Percentiles rank a stretch among this genome's conserved stretches.
phyloP scores from a whole-genome alignment of 441 rosid genomes.

The Adansonia rubrostipa region DNA sequence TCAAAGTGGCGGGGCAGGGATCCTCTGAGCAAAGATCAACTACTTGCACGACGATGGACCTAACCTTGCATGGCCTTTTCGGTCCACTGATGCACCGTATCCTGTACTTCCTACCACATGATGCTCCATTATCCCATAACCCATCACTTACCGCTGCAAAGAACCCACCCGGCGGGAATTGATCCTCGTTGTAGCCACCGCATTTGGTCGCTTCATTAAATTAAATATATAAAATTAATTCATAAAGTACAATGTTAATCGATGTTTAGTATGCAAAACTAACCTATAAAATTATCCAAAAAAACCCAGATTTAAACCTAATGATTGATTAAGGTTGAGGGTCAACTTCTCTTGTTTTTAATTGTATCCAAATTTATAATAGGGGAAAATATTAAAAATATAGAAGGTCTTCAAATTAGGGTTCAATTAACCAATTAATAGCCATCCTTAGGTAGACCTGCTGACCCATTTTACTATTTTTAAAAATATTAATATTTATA shows the following conservation, averaged over 20 bases:
- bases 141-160: constrained; percentile 54
- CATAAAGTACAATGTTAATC: not conserved
- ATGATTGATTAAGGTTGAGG: not conserved
- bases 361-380: not conserved
- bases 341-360: too few species aligned
- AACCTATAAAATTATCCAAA: too few species aligned
- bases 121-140: constrained; percentile 63
- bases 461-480: too few species aligned
- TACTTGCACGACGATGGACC: constrained; percentile 41
- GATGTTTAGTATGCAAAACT: too few species aligned
- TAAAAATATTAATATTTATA: too few species aligned
- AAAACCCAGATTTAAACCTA: too few species aligned
- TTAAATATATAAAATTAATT: not conserved
- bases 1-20: constrained; percentile 51
- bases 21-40: constrained; percentile 47
- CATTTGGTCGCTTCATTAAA: constrained; percentile 47
- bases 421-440: too few species aligned
- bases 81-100: constrained; percentile 51
- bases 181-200: constrained; percentile 44
- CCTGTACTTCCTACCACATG: constrained; percentile 49
- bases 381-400: too few species aligned
- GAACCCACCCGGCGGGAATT: constrained; percentile 48
- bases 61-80: constrained; percentile 44
- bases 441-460: too few species aligned
- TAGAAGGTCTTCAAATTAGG: too few species aligned